These are phyloP conservation scores for Moniliophthora roreri DNA, from an alignment of 1,284 basidiomycete species.

Conservation along the genomic window DNA sequence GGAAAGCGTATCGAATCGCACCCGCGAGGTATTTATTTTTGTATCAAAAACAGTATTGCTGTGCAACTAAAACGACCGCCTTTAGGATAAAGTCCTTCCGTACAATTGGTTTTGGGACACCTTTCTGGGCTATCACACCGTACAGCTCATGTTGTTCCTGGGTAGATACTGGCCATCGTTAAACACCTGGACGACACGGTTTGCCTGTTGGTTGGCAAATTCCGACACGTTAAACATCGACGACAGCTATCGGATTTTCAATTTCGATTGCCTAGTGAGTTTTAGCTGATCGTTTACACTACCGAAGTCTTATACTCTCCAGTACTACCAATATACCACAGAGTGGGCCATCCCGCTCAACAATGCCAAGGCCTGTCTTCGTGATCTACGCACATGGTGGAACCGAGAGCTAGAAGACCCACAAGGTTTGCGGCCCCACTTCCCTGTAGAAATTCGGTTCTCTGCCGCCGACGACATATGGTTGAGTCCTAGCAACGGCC, in stretches of 20 bases:
- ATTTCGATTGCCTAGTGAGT: slow-evolving; percentile 78
- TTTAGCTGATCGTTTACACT: slow-evolving; percentile 4
- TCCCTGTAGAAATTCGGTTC: slow-evolving; percentile 93
- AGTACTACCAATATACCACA: slow-evolving; percentile 88
- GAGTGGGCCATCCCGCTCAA: slow-evolving; percentile 91
- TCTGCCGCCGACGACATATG: slow-evolving; percentile 90
- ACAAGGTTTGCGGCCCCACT: slow-evolving; percentile 83
- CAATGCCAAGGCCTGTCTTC: slow-evolving; percentile 65
- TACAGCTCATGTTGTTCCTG: slow-evolving; percentile 80
- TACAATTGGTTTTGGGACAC: slow-evolving; percentile 70
- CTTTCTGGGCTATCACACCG: slow-evolving; percentile 71
- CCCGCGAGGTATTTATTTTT: slow-evolving; percentile 63
- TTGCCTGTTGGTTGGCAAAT: slow-evolving; percentile 63
- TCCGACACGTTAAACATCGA: slow-evolving; percentile 56
- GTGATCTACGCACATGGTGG: slow-evolving; percentile 77
- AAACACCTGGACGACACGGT: slow-evolving; percentile 53
- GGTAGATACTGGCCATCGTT: slow-evolving; percentile 56
- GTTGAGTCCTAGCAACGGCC: slow-evolving; percentile 85
- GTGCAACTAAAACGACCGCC: slow-evolving; percentile 12
- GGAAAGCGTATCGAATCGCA: slow-evolving; percentile 75
- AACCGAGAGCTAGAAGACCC: slow-evolving; percentile 66
- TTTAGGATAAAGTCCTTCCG: slow-evolving; percentile 46
- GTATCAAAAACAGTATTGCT: neutral
- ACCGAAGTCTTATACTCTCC: slow-evolving; percentile 23
- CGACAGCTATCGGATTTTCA: slow-evolving; percentile 79